These are phyloP conservation scores for Melampsora americana DNA, from an alignment of 1,284 basidiomycete species.

Conservation along the genomic window DNA sequence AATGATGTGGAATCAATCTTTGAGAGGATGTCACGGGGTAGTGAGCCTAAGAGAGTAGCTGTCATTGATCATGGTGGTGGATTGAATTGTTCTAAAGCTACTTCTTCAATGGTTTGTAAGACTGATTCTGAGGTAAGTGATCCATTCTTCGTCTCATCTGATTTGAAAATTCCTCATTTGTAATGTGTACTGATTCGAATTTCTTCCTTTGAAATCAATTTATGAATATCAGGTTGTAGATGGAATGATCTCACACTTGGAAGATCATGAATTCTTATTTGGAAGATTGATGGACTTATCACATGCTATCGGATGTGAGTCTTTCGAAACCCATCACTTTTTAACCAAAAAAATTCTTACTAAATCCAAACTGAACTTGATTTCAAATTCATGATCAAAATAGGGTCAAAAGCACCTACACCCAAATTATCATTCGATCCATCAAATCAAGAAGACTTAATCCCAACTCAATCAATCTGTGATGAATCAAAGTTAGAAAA, in stretches of 20 bases:
- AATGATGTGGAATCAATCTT: constrained; percentile 80
- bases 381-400: too few relatives aligned
- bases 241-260: constrained; percentile 63
- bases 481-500: not conserved
- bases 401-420: not conserved
- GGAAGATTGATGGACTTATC: constrained; percentile 74
- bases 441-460: constrained; percentile 9
- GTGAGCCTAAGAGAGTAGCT: constrained; percentile 61
- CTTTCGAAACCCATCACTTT: too few relatives aligned
- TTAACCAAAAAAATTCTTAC: not conserved
- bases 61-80: constrained; percentile 71
- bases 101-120: too few relatives aligned
- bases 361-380: not conserved
- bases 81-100: too few relatives aligned
- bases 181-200: too few relatives aligned
- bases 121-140: too few relatives aligned
- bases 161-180: too few relatives aligned
- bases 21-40: constrained; percentile 66
- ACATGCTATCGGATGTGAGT: constrained; percentile 71
- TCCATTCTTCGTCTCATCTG: too few relatives aligned
- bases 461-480: not conserved
- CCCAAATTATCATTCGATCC: not conserved
- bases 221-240: constrained; percentile 59
- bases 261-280: constrained; percentile 72
- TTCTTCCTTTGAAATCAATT: too few relatives aligned